These are phyloP conservation scores for Alnus glutinosa DNA, from an alignment of 306 rosid species.

Conservation along the genomic window DNA sequence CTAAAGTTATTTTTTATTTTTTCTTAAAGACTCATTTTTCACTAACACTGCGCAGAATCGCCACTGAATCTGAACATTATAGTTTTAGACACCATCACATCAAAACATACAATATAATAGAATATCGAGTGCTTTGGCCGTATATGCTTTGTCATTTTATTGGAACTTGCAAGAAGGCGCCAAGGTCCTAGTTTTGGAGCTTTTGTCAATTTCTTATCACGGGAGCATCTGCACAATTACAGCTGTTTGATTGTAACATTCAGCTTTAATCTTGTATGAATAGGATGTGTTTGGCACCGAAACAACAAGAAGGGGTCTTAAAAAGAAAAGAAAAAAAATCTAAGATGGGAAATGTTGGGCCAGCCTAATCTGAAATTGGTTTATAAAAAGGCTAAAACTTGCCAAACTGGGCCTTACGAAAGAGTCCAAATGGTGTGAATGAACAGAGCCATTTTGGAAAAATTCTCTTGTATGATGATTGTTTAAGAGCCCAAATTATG, in stretches of 20 bases:
- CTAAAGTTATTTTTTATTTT: no score
- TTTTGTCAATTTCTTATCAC: not conserved
- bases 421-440: not conserved
- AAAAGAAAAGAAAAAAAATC: no score
- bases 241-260: conserved; percentile 6
- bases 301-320: not conserved
- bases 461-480: not conserved
- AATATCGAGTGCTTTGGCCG: not conserved
- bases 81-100: no score
- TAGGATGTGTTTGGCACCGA: not conserved
- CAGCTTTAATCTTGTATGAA: not conserved
- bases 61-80: no score
- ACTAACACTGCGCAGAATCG: no score
- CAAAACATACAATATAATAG: not conserved
- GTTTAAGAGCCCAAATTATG: not conserved
- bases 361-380: not conserved
- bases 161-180: not conserved
- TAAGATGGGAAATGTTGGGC: not conserved
- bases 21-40: no score
- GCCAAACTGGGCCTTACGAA: not conserved
- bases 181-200: not conserved
- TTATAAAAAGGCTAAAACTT: not conserved
- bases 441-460: not conserved
- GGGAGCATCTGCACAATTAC: not conserved
- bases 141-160: not conserved